These are phyloP conservation scores for Schoenoplectus triqueter DNA, from an alignment of 202 grass and related monocot species.

Conservation along the genomic window DNA sequence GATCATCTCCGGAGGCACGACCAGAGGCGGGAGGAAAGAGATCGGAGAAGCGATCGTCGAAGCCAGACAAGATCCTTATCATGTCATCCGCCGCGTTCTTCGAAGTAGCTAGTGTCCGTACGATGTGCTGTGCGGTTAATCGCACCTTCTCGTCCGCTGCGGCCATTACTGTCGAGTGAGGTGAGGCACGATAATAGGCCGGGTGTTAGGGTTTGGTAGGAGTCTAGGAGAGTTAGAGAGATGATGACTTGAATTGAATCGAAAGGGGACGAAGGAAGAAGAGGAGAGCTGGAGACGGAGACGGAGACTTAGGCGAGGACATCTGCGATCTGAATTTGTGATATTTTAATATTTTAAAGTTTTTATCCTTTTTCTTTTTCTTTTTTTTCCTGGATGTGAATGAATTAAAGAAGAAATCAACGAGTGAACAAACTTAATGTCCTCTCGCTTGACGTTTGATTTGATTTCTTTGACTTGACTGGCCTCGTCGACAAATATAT, in stretches of 20 bases:
- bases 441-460: not conserved
- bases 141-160: slow-evolving; percentile 89
- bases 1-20: slow-evolving; percentile 25
- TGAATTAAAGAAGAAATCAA: not conserved
- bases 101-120: slow-evolving; percentile 81
- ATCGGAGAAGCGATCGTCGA: slow-evolving; percentile 72
- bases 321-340: slow-evolving; percentile 1
- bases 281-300: slow-evolving; percentile 38
- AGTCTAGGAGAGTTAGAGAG: not conserved
- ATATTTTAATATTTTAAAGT: slow-evolving; percentile 24
- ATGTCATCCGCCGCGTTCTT: slow-evolving; percentile 87
- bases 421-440: not conserved
- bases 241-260: not conserved
- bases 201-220: not conserved
- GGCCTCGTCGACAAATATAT: too few relatives aligned
- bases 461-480: not conserved
- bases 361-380: not conserved
- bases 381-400: not conserved
- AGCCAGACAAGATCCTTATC: slow-evolving; percentile 76
- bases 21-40: slow-evolving; percentile 39
- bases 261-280: slow-evolving; percentile 16
- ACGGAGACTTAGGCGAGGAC: not conserved
- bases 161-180: slow-evolving; percentile 41
- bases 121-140: slow-evolving; percentile 78
- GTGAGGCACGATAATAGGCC: not conserved